These are phyloP conservation scores for Triangularia setosa DNA, from an alignment of 2,329 filamentous ascomycete species.

Conservation along the genomic window DNA sequence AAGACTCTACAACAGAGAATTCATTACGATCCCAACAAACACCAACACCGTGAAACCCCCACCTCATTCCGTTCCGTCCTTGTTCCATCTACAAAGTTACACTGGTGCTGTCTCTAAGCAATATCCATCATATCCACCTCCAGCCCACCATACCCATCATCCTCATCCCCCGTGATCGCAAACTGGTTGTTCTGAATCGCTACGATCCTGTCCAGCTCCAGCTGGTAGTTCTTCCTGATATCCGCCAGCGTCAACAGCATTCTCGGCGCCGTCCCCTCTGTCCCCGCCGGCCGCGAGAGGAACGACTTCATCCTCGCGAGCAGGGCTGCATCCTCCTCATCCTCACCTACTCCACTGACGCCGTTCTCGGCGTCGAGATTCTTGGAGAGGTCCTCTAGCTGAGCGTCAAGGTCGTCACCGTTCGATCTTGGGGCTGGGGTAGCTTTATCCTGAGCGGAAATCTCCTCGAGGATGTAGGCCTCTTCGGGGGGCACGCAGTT, in stretches of 20 bases:
- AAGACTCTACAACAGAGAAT: not conserved
- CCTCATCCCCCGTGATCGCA: constrained; percentile 59
- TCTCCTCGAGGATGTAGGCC: constrained; percentile 68
- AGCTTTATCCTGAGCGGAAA: constrained; percentile 12
- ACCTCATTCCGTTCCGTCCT: not conserved
- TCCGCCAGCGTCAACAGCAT: constrained; percentile 82
- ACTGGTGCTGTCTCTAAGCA: constrained; percentile 29
- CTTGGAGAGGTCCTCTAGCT: constrained; percentile 22
- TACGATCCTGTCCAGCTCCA: constrained; percentile 81
- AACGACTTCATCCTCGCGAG: constrained; percentile 27
- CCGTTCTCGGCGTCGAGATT: constrained; percentile 17
- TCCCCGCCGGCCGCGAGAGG: constrained; percentile 23
- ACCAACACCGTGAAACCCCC: not conserved
- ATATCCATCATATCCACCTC: constrained; percentile 50
- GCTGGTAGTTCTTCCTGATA: constrained; percentile 82
- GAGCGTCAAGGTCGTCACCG: constrained; percentile 12
- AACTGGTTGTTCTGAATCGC: constrained; percentile 88
- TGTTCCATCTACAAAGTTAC: not conserved
- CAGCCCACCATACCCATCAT: constrained; percentile 18
- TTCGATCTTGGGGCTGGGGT: not conserved
- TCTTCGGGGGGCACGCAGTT: constrained; percentile 78
- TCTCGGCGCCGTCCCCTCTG: constrained; percentile 48
- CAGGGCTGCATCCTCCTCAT: constrained; percentile 23
- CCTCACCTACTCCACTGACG: constrained; percentile 4
- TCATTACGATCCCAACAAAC: constrained; percentile 7